Evolutionary conservation across 2,329 filamentous ascomycete species (phyloP), one percentile per base, ranked within the genome.

Genomic region (Xylariaceae sp.): DNA sequence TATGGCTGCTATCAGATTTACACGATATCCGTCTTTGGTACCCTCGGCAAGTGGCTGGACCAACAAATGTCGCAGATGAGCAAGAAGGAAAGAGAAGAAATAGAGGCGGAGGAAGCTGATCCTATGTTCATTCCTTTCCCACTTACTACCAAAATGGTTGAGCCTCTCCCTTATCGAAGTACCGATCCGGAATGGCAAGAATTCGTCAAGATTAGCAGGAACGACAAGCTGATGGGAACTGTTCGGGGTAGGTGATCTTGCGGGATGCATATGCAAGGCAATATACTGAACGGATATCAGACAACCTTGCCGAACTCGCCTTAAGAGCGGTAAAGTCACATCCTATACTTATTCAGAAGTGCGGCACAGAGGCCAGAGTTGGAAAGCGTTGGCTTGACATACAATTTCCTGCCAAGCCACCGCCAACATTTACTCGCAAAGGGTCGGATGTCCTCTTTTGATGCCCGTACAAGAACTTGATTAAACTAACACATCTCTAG

Each of bases 161-260:
- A 76, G 16, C 76, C 79, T 26, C 67, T 71, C 26, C 81, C 80
- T 2, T 88, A 86, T 67, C 76, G 75, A 57, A 79, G 79, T 49
- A 75, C 74, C 21, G 85, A 88, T 62, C 85, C 86, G 2, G 87
- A 89, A 69, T 89, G 84, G 84, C 74, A 78, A 59, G 75, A 78
- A 47, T 89, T 87, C 60, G 66, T 85, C 16, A 80, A 79, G 52
- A 74, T 89, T n/a, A 83, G 79, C 58, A 79, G 79, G 59, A 79
- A 89, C 57, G 70, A 67, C 14, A 70, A 79, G 43, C 73, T 80
- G 9, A 73, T 82, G 20, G 66, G 77, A 18, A 68, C 74, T 20
- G 78, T 88, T 23, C 77, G 76, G 66, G 65, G 82, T 80, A 63
- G 40, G 78, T 23, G 2, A 10, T 41, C 9, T 1, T 9, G n/a